Conservation (phyloP, 1,139 yeast genomes). For the Taphrina deformans region DNA sequence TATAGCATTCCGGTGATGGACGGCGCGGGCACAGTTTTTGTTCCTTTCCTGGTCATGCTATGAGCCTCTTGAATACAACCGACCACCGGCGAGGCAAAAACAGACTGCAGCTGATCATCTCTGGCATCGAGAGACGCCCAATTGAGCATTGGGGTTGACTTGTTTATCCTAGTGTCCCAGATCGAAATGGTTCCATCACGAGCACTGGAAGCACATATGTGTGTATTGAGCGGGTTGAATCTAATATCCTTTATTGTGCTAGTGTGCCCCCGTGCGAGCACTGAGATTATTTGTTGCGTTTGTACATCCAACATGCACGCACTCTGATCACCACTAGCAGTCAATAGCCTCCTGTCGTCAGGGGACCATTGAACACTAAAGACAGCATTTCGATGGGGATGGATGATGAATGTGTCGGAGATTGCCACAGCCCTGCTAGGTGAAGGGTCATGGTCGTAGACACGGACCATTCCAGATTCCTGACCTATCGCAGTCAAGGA, state of each 20-base stretch:
- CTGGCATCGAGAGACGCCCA: not conserved
- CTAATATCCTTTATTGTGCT: conserved; percentile 25
- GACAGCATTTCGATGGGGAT: conserved; percentile 32
- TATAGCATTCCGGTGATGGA: conserved; percentile 13
- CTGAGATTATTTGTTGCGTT: conserved; percentile 8
- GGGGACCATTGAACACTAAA: conserved; percentile 31
- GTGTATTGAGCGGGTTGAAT: conserved; percentile 25
- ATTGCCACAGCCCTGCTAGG: not conserved
- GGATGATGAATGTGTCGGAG: conserved; percentile 10
- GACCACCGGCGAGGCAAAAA: not conserved
- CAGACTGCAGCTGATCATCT: not conserved
- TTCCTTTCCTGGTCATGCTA: not conserved
- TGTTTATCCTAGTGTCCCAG: conserved; percentile 27
- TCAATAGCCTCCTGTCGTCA: conserved; percentile 32
- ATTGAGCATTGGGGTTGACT: not conserved
- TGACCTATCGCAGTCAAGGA: conserved; percentile 30
- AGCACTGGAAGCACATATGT: conserved; percentile 19
- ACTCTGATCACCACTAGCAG: conserved; percentile 33
- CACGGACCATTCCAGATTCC: conserved; percentile 28
- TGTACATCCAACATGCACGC: conserved; percentile 24
- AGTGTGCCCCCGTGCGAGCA: conserved; percentile 18
- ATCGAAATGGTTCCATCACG: conserved; percentile 33
- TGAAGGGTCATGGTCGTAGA: conserved; percentile 18
- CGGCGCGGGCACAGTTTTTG: conserved; percentile 3
- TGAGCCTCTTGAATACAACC: not conserved